Percentiles rank a stretch among this genome's conserved stretches.
These are phyloP conservation scores for Yamadazyma dushanensis DNA, from an alignment of 1,139 yeast genomes.

Conservation along the genomic window DNA sequence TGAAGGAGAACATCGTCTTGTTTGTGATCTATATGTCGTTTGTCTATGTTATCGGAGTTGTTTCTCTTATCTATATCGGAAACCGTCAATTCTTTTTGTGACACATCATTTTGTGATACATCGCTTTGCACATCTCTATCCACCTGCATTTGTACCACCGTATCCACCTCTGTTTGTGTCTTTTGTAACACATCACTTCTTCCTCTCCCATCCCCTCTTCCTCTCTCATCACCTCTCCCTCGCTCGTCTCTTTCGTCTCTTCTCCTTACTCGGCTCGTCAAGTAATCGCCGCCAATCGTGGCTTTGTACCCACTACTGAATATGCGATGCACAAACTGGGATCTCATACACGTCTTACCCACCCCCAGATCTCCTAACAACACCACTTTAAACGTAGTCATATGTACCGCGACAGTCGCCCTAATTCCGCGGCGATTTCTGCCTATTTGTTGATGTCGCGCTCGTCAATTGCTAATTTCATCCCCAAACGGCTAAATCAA, in stretches of 20 bases:
- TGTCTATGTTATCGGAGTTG: too few species aligned
- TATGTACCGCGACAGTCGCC: background rate
- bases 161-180: too few species aligned
- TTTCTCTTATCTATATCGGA: too few species aligned
- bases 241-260: background rate
- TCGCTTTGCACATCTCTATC: too few species aligned
- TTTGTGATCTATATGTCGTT: too few species aligned
- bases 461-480: constrained; percentile 3
- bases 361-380: constrained; percentile 63
- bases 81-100: too few species aligned
- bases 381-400: constrained; percentile 44
- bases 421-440: background rate
- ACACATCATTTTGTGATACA: too few species aligned
- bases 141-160: too few species aligned
- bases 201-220: background rate
- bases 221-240: background rate
- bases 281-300: constrained; percentile 62
- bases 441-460: background rate
- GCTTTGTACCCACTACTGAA: constrained; percentile 61
- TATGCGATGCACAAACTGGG: constrained; percentile 58
- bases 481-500: too few species aligned
- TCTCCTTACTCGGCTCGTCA: constrained; percentile 52
- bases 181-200: too few species aligned
- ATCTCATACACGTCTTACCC: constrained; percentile 60
- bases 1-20: constrained; percentile 32